Base-by-base conservation (phyloP, 2,329 filamentous ascomycete species). In the Fusarium foetens region DNA sequence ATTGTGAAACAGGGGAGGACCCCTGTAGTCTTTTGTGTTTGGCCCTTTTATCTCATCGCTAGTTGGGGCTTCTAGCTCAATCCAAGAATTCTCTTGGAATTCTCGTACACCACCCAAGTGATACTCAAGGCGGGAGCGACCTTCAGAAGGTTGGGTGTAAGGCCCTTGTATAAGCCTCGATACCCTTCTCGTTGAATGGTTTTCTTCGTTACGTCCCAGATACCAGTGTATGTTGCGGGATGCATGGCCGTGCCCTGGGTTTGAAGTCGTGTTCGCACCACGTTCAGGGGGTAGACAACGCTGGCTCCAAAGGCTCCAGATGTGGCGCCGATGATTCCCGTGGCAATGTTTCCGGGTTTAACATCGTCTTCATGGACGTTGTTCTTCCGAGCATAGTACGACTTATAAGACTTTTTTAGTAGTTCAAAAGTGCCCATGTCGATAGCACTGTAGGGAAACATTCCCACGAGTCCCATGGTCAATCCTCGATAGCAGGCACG, bases 371-470 rank as follows among this genome's bases (percentile, higher is more conserved):
- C 93, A 77, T 94, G 91, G 73, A 93, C 91, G 46, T 91, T 90
- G 14, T 89, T 83, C 38, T 87, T 83, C 64, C 89, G 90, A 17
- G 94, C 93, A 78, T 94, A 93, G 72, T 91, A 91, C 8, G 83
- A 83, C 38, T 92, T 88, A 71, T 97, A 90, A 12, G 86, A 86
- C 52, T 89, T 90, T 83, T 99, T 99, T 69, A 98, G 88, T 67
- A 96, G 90, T 83, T 99, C 96, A 78, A 98, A 99, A 1, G 94
- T 97, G 72, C 94, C 94, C 78, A 99, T 92, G 79, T 99, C 96
- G 79, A 99, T 97, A 54, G 96, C 96, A 45, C 94, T 95, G 81
- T 98, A 99, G 0, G 96, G 96, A 77, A 99, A 99, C 91, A 98
- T 98, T 80, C 96, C 96, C 55, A 98, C 84, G 8, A 99, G 87